phyloP scores from a whole-genome alignment of 495 filamentous ascomycete genomes.

The Sphaerosporella brunnea region DNA sequence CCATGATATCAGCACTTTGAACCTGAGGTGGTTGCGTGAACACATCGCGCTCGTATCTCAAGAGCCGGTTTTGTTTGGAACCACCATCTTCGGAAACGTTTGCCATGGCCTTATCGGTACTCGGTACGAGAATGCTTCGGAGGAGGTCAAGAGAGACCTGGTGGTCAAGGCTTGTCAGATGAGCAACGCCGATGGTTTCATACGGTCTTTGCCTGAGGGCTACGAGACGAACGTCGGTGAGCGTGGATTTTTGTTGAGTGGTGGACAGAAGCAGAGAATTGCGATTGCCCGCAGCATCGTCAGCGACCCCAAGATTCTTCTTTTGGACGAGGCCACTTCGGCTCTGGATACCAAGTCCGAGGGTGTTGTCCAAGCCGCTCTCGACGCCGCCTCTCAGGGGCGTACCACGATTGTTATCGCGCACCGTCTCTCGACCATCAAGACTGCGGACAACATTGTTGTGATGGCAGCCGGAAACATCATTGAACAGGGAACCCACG shows the following conservation, averaged over 20 bases:
- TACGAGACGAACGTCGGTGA: conserved; percentile 94
- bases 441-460: conserved; percentile 67
- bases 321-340: conserved; percentile 88
- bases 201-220: conserved; percentile 62
- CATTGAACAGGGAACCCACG: conserved; percentile 76
- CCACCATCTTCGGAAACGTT: conserved; percentile 76
- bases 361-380: conserved; percentile 80
- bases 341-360: conserved; percentile 93
- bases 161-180: conserved; percentile 69
- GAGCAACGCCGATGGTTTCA: conserved; percentile 88
- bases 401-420: conserved; percentile 93
- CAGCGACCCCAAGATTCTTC: conserved; percentile 81
- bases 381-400: conserved; percentile 74
- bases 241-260: conserved; percentile 77
- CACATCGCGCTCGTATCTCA: conserved; percentile 79
- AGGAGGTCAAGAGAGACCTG: conserved; percentile 48
- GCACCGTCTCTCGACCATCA: conserved; percentile 86
- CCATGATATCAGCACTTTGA: conserved; percentile 61
- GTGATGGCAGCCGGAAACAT: conserved; percentile 73
- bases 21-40: conserved; percentile 78
- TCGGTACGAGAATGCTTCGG: conserved; percentile 43
- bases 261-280: conserved; percentile 69
- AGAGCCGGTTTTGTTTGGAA: conserved; percentile 71
- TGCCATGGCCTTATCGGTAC: conserved; percentile 77
- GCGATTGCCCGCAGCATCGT: conserved; percentile 72